Conservation (phyloP, 75 land plant species). For the Cunninghamia lanceolata region DNA sequence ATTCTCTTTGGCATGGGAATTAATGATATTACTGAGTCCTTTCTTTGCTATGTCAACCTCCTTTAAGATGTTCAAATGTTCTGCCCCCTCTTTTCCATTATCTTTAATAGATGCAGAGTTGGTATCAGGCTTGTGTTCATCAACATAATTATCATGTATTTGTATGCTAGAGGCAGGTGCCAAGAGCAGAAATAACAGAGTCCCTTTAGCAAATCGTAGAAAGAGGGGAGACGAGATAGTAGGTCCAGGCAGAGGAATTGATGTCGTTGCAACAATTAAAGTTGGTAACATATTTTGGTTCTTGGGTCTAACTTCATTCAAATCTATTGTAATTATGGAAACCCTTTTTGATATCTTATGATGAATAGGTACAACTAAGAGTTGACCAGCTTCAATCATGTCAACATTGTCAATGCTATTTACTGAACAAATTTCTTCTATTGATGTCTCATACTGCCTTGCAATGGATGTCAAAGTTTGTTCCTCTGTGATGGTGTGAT, state of each 20-base stretch:
- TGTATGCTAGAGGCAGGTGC: slow-evolving; percentile 9
- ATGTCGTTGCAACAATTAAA: not conserved
- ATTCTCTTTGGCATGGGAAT: slow-evolving; percentile 25
- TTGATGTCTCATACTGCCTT: slow-evolving; percentile 17
- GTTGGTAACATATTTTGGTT: not conserved
- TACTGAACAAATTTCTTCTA: slow-evolving; percentile 13
- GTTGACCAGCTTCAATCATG: slow-evolving; percentile 17
- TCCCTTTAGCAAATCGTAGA: slow-evolving; percentile 7
- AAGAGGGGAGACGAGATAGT: not conserved
- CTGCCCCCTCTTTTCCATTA: not conserved
- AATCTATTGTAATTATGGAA: not conserved
- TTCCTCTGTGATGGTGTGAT: slow-evolving; percentile 5
- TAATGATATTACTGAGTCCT: slow-evolving; percentile 61
- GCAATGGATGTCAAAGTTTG: slow-evolving; percentile 24
- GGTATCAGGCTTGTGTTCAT: not conserved
- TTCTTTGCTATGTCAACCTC: slow-evolving; percentile 68
- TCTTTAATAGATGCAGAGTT: not conserved
- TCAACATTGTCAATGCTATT: slow-evolving; percentile 15
- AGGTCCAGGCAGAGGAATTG: not conserved
- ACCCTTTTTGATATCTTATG: slow-evolving; percentile 16
- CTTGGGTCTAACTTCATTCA: not conserved
- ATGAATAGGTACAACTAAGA: slow-evolving; percentile 20
- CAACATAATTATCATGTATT: slow-evolving; percentile 8
- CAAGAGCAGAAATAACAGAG: slow-evolving; percentile 14
- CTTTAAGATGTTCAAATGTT: slow-evolving; percentile 6